Evolutionary conservation across 2,329 filamentous ascomycete genomes (phyloP).

Genomic region (Teratosphaeria epicoccoides): DNA sequence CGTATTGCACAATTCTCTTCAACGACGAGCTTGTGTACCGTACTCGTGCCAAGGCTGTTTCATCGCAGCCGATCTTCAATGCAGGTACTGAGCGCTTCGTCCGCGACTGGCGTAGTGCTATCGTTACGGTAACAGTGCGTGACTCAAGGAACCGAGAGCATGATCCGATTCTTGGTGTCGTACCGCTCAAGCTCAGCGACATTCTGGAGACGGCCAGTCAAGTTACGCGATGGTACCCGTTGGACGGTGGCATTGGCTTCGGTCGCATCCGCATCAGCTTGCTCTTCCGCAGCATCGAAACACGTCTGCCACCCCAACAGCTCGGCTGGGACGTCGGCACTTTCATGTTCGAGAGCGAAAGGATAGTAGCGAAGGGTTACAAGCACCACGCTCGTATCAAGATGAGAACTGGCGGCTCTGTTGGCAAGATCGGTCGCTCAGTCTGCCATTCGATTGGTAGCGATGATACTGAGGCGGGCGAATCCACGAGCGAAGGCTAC

Average conservation of each 20-base stretch:
- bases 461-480: slow-evolving; percentile 40
- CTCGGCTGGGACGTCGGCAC: slow-evolving; percentile 93
- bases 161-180: slow-evolving; percentile 85
- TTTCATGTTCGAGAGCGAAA: slow-evolving; percentile 71
- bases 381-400: slow-evolving; percentile 56
- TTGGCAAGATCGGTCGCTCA: slow-evolving; percentile 55
- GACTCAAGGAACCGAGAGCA: slow-evolving; percentile 85
- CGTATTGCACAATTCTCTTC: slow-evolving; percentile 84
- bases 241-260: slow-evolving; percentile 85
- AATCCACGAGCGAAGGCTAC: slow-evolving; percentile 34
- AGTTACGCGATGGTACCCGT: slow-evolving; percentile 85
- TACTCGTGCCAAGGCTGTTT: slow-evolving; percentile 88
- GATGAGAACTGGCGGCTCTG: slow-evolving; percentile 74
- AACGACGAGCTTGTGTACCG: slow-evolving; percentile 89
- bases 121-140: slow-evolving; percentile 79
- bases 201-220: slow-evolving; percentile 82
- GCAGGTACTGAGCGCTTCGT: slow-evolving; percentile 89
- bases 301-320: slow-evolving; percentile 70
- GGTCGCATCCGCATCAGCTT: slow-evolving; percentile 81
- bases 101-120: slow-evolving; percentile 80
- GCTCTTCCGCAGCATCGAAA: slow-evolving; percentile 81
- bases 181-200: slow-evolving; percentile 77
- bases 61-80: slow-evolving; percentile 93
- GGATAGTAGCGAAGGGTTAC: slow-evolving; percentile 55
- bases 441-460: slow-evolving; percentile 44